A percentile compares a stretch with the other conserved stretches of the same genome.
Evolutionary conservation across 2,329 filamentous ascomycete species (phyloP).

Genomic region (Pseudogymnoascus sp.): DNA sequence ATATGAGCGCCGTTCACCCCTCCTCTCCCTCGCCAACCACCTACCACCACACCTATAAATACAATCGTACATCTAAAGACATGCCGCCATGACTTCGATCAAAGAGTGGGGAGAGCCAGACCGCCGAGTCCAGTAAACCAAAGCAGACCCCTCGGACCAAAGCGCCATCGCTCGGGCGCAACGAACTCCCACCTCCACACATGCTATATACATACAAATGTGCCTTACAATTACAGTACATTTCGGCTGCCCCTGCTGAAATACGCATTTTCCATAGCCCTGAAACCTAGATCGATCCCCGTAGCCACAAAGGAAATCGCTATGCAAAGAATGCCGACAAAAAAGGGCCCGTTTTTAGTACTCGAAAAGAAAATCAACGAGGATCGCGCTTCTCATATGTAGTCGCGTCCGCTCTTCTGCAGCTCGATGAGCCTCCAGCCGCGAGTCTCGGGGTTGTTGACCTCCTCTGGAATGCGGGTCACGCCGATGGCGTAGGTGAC

Average conservation of each 20-base stretch:
- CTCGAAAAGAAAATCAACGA: not conserved
- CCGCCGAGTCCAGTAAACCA: not conserved
- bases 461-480: constrained; percentile 86
- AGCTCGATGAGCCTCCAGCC: constrained; percentile 97
- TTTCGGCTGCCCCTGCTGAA: constrained; percentile 1
- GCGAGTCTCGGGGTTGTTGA: constrained; percentile 91
- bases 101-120: constrained; percentile 7
- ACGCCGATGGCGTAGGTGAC: constrained; percentile 98
- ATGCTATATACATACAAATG: constrained; percentile 7
- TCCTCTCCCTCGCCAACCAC: not conserved
- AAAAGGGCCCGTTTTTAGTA: not conserved
- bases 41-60: not conserved
- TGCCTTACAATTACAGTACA: constrained; percentile 8
- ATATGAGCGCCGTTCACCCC: not conserved
- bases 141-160: not conserved
- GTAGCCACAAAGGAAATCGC: constrained; percentile 4
- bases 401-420: constrained; percentile 96
- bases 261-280: not conserved
- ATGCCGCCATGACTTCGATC: constrained; percentile 2
- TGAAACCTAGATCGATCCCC: not conserved
- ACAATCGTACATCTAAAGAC: constrained; percentile 6
- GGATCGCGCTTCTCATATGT: constrained; percentile 43
- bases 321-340: constrained; percentile 1
- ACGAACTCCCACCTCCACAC: constrained; percentile 3
- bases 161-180: not conserved